phyloP scores from a whole-genome alignment of 352 stramenopile genomes.

The Phytophthora sp. region DNA sequence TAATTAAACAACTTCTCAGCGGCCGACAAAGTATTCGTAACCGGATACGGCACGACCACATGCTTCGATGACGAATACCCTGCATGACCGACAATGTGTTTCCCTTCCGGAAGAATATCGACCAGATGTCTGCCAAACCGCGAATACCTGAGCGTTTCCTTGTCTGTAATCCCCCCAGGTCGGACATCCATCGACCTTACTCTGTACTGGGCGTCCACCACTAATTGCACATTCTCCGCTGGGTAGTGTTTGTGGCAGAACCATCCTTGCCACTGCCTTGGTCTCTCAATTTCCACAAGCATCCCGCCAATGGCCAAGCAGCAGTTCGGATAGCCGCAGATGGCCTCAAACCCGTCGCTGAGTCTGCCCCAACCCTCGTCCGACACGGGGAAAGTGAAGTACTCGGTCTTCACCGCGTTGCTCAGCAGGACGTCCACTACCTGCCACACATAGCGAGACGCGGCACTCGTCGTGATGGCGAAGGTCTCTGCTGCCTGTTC shows the following conservation, averaged over 20 bases:
- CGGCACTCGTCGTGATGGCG: constrained; percentile 10
- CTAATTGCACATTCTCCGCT: constrained; percentile 33
- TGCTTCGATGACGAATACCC: constrained; percentile 23
- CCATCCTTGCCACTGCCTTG: constrained; percentile 28
- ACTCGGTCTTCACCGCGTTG: constrained; percentile 23
- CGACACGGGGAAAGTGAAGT: constrained; percentile 16
- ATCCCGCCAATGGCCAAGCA: constrained; percentile 30
- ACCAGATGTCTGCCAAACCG: constrained; percentile 22
- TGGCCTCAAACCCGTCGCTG: constrained; percentile 22
- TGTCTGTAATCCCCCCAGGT: constrained; percentile 26
- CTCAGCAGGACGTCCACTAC: constrained; percentile 26
- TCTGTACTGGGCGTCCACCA: constrained; percentile 30
- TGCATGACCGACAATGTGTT: constrained; percentile 27
- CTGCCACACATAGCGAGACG: constrained; percentile 27
- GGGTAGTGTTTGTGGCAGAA: constrained; percentile 29
- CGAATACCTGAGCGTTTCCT: constrained; percentile 24
- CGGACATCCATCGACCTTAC: constrained; percentile 32
- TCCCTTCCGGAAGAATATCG: constrained; percentile 25
- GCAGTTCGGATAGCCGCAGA: constrained; percentile 31
- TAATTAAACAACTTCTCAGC: constrained; percentile 28
- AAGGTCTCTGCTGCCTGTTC: constrained; percentile 6
- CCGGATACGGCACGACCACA: constrained; percentile 30
- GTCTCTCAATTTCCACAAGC: constrained; percentile 30
- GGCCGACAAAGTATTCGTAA: neutral
- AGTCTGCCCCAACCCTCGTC: constrained; percentile 23